Evolutionary conservation across 768 basidiomycete genomes (phyloP).

Genomic region (Phlebiopsis flavidoalba): DNA sequence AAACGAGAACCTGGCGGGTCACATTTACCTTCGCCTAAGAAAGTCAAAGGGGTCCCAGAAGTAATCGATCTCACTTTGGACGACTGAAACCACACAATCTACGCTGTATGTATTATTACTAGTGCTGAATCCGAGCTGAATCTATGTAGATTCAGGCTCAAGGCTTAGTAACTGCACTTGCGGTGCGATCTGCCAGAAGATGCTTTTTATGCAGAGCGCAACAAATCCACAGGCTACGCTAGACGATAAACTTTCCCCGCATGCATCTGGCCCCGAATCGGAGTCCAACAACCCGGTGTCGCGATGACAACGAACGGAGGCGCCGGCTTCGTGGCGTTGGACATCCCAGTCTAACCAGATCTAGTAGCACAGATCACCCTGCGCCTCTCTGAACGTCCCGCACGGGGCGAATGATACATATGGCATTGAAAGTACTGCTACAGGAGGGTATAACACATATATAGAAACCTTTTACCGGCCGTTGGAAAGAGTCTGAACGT

Average conservation of each 20-base stretch:
- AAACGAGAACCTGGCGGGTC: background rate
- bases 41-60: background rate
- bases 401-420: background rate
- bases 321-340: background rate
- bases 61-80: background rate
- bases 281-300: too few relatives aligned
- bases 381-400: background rate
- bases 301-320: background rate
- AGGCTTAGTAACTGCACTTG: too few relatives aligned
- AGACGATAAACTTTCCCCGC: too few relatives aligned
- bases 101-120: background rate
- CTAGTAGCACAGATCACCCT: background rate
- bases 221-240: too few relatives aligned
- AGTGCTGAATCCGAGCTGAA: background rate
- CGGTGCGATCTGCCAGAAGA: too few relatives aligned
- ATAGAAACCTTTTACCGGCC: background rate
- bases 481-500: background rate
- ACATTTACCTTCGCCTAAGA: background rate
- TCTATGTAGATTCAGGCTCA: too few relatives aligned
- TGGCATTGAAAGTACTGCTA: background rate
- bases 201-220: too few relatives aligned
- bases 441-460: slow-evolving; percentile 4
- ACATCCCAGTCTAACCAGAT: background rate
- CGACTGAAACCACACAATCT: background rate
- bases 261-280: too few relatives aligned